Evolutionary conservation across 192 early-diverging fungal genomes (phyloP), one percentile per base, ranked within the genome.

Genomic region (Podochytrium sp.): DNA sequence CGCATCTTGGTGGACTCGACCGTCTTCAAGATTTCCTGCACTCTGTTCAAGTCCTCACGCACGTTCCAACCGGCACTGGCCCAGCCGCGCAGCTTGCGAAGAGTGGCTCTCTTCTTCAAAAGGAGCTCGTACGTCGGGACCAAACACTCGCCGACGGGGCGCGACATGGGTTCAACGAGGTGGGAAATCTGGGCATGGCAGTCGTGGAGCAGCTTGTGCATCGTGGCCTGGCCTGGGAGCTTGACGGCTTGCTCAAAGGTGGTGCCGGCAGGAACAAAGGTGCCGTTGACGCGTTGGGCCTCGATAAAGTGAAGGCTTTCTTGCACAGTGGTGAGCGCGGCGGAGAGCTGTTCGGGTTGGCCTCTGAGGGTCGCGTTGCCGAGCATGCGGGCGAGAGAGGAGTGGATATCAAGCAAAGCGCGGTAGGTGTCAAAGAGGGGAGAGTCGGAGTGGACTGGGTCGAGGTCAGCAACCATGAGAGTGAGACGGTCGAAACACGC

Each of bases 161-260:
- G 25, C 16, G 62, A 65, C 16, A 67, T 23, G 4, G 74, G 74
- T n/a, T 75, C 74, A 1, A 75, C 62, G 2, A 75, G n/a, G 23
- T 50, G 52, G 32, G 64, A 66, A 23, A 75, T 42, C 49, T 67
- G 10, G 4, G 63, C 5, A 39, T 75, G 74, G 10, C 4, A 34
- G 25, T 55, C 12, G 23, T 59, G 49, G 3, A 75, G 64, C 34
- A 75, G 37, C 34, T 55, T 55, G 64, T 75, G 74, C 34, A 75
- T 42, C 2, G 14, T 23, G 18, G 32, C 63, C 32, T 75, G 74
- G 29, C 74, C 74, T 12, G 38, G 74, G n/a, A 75, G 64, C 34
- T 53, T 65, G 49, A 65, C 55, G 23, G 74, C 74, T 18, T 2
- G 20, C 7, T 62, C 61, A 32, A 43, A 61, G 39, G 5, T 25